Conservation (phyloP, 352 stramenopile species). For the Globisporangium emineosum region DNA sequence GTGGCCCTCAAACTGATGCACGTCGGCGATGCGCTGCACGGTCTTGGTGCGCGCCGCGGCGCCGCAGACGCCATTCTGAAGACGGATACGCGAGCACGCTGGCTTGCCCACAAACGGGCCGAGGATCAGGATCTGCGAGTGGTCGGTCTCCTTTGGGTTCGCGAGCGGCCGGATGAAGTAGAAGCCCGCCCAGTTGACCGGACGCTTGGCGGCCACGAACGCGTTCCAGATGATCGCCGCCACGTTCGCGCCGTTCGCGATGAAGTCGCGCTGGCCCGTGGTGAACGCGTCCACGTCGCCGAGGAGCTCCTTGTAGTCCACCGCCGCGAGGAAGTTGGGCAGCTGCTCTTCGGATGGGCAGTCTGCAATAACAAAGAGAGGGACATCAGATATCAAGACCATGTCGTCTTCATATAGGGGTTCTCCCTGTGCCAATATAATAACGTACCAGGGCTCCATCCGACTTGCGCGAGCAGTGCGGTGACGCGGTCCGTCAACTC, state of each 20-base stretch:
- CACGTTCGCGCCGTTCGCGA: constrained; percentile 79
- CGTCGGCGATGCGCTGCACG: constrained; percentile 70
- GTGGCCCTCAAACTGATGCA: constrained; percentile 75
- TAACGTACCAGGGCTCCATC: constrained; percentile 51
- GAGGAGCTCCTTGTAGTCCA: constrained; percentile 67
- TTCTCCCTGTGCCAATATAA: neutral
- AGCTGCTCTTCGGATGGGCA: constrained; percentile 48
- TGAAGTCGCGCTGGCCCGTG: constrained; percentile 63
- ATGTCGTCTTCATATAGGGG: neutral
- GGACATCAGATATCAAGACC: neutral
- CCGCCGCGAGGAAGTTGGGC: constrained; percentile 49
- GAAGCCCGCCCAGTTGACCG: constrained; percentile 82
- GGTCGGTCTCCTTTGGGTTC: constrained; percentile 52
- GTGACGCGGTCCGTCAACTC: constrained; percentile 51
- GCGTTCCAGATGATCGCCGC: constrained; percentile 81
- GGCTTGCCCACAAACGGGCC: constrained; percentile 82
- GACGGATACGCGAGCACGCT: constrained; percentile 75
- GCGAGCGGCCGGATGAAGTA: constrained; percentile 72
- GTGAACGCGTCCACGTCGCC: constrained; percentile 63
- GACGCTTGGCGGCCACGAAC: constrained; percentile 51
- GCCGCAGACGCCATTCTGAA: constrained; percentile 72
- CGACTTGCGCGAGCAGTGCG: constrained; percentile 47
- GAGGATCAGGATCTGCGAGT: constrained; percentile 64
- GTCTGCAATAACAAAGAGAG: constrained; percentile 17
- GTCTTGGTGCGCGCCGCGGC: constrained; percentile 58